Conservation (phyloP, 768 basidiomycete genomes). For the Boletus sensibilis region DNA sequence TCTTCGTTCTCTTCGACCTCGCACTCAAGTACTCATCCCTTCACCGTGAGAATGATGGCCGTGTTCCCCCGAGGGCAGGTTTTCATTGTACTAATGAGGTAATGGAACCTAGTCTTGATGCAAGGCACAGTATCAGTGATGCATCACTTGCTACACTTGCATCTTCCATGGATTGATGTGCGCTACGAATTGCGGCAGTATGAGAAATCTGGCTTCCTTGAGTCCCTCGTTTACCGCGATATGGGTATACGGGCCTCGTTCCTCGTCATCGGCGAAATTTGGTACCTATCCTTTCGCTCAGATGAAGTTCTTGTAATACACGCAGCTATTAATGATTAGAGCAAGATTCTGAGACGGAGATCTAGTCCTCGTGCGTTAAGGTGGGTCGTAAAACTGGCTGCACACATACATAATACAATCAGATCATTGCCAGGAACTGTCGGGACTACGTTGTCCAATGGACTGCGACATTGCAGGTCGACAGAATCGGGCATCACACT, state of each 20-base stretch:
- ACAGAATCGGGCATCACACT: neutral
- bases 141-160: constrained; percentile 8
- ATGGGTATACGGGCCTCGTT: constrained; percentile 12
- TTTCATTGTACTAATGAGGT: constrained; percentile 28
- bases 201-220: constrained; percentile 5
- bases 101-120: constrained; percentile 22
- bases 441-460: neutral
- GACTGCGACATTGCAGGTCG: neutral
- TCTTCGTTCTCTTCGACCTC: constrained; percentile 12
- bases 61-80: constrained; percentile 20
- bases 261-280: constrained; percentile 4
- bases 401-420: constrained; percentile 18
- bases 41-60: constrained; percentile 9
- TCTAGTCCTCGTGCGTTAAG: constrained; percentile 30
- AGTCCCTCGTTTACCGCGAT: constrained; percentile 18
- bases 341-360: constrained; percentile 21
- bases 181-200: constrained; percentile 1
- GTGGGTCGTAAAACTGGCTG: constrained; percentile 24
- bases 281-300: constrained; percentile 5
- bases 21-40: neutral
- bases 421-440: neutral
- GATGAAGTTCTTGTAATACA: constrained; percentile 8
- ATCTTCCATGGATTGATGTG: constrained; percentile 18
- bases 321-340: constrained; percentile 14
- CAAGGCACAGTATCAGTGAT: constrained; percentile 13